Evolutionary conservation across 805 yeast genomes (phyloP), one percentile per base, ranked within the genome.

Genomic region (Teunomyces funiuensis): DNA sequence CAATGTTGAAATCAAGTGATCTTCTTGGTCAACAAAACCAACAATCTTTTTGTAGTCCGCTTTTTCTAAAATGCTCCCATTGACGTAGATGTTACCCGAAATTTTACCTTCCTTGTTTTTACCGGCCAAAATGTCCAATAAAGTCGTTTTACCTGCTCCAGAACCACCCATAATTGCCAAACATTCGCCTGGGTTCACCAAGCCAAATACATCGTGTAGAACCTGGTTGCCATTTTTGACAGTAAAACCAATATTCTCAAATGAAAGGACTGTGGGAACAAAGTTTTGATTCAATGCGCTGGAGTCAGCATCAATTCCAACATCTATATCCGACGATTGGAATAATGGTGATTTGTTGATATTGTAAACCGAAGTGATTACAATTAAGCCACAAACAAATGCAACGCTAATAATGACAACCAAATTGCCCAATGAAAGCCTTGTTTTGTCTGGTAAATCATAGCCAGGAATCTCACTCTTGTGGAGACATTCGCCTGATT

Each of bases 81-180:
- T 93, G 16, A 89, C 78, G 51, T 73, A 78, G 9, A 91, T 77
- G 2, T 67, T 57, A n/a, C 97, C 97, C 1, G 69, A 51, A 7
- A 80, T 74, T 0, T 50, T 47, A 2, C 99, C 99, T 25, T 82
- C 74, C 57, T 91, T 93, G 57, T 82, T 78, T 58, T 91, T 93
- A 36, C 83, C 85, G 0, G 98, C 98, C 42, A 93, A 68, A 44
- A 93, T 89, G 57, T 93, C 99, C 39, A 93, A 68, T 31, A 93
- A 66, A 0, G 99, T 91, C 0, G 99, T 91, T 59, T 93, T 93
- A 39, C 99, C 99, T 10, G 99, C 98, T 37, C 99, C 99, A 0
- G 97, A 90, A 1, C 97, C 97, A 33, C 99, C 99, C 96, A 93
- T 88, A 30, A 93, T 88, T 0, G 99, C 98, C 58, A 89, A 61